Percentiles rank a stretch among this genome's conserved stretches.
phyloP scores from a whole-genome alignment of 257 asterid genomes.

The Mentha longifolia region DNA sequence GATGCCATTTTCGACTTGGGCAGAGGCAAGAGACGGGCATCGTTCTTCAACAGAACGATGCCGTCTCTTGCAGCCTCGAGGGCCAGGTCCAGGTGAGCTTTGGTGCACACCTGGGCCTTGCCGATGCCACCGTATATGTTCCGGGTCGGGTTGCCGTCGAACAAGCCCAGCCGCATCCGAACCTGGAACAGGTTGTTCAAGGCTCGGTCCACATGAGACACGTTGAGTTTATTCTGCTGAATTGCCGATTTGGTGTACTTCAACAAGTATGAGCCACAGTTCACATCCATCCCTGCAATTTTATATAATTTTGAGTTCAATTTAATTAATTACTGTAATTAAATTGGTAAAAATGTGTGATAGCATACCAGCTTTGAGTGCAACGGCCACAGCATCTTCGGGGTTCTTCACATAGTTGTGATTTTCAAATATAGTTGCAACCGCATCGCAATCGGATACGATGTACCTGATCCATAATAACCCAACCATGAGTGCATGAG shows the following conservation, averaged over 20 bases:
- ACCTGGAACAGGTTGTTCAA: conserved; percentile 74
- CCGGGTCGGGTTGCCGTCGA: conserved; percentile 65
- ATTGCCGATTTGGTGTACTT: conserved; percentile 78
- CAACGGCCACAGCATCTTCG: conserved; percentile 79
- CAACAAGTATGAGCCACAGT: conserved; percentile 69
- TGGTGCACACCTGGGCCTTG: conserved; percentile 61
- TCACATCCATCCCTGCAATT: conserved; percentile 79
- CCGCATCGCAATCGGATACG: conserved; percentile 86
- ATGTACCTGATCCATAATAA: conserved; percentile 68
- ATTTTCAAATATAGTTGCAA: conserved; percentile 55
- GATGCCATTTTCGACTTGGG: conserved; percentile 48
- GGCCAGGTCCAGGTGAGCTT: conserved; percentile 65
- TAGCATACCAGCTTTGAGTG: conserved; percentile 75
- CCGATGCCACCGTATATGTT: conserved; percentile 58
- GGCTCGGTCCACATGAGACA: conserved; percentile 65
- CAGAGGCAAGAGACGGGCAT: conserved; percentile 65
- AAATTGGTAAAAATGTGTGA: too few relatives aligned
- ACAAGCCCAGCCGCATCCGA: conserved; percentile 82
- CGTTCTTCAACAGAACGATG: conserved; percentile 84
- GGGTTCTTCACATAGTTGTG: conserved; percentile 60
- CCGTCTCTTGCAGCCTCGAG: conserved; percentile 82
- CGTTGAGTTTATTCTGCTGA: conserved; percentile 50
- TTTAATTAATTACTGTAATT: too few relatives aligned
- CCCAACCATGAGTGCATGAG: background rate
- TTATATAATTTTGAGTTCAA: background rate